These are phyloP conservation scores for Paramecium sexaurelia DNA, from an alignment of 73 alveolate species.

Conservation along the genomic window DNA sequence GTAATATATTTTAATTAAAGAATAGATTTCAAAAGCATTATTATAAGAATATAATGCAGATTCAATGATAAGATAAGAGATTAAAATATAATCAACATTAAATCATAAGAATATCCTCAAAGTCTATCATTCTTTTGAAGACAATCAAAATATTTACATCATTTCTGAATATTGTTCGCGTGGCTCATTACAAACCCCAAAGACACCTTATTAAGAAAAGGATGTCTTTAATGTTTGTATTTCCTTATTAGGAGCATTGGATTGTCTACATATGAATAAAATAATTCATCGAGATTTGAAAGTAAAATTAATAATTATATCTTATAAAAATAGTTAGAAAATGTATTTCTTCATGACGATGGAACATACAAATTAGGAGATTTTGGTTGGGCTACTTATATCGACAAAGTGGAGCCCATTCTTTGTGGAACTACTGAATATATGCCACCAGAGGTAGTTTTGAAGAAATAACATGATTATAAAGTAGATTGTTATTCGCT, in stretches of 20 bases:
- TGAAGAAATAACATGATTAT: slow-evolving; percentile 72
- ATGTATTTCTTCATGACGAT: neutral
- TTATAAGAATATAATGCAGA: slow-evolving; percentile 9
- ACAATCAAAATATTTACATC: neutral
- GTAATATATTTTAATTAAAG: neutral
- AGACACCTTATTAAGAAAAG: neutral
- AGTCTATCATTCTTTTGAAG: neutral
- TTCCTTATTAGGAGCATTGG: neutral
- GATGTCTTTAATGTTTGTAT: neutral
- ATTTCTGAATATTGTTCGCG: slow-evolving; percentile 13
- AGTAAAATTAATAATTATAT: neutral
- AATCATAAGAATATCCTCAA: slow-evolving; percentile 37
- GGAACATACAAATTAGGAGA: slow-evolving; percentile 29
- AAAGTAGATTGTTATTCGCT: slow-evolving; percentile 86
- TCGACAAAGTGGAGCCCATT: slow-evolving; percentile 10
- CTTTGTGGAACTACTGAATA: slow-evolving; percentile 84
- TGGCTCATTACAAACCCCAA: neutral
- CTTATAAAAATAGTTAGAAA: slow-evolving; percentile 17
- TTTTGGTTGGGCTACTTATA: slow-evolving; percentile 48
- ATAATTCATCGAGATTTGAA: slow-evolving; percentile 37
- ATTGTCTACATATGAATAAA: slow-evolving; percentile 1
- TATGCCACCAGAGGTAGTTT: slow-evolving; percentile 93
- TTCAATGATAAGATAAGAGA: slow-evolving; percentile 11
- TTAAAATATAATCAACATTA: neutral
- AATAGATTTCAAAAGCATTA: slow-evolving; percentile 39